Percentiles rank a stretch among this genome's conserved stretches.
Evolutionary conservation across 495 filamentous ascomycete species (phyloP).

Genomic region (Cladorrhinum samala): DNA sequence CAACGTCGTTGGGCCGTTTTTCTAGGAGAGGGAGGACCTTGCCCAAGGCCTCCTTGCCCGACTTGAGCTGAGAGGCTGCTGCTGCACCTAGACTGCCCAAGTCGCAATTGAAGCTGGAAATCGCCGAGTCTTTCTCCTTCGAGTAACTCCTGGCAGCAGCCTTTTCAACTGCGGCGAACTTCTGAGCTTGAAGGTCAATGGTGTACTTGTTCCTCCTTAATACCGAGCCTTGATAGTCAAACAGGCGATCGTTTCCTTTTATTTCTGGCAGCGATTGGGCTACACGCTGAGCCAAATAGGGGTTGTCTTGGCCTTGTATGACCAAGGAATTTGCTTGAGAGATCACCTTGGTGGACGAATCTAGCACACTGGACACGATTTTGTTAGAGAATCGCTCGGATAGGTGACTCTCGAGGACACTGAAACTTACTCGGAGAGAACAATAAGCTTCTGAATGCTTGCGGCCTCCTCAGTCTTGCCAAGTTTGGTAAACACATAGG

Average conservation of each 20-base stretch:
- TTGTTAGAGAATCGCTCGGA: constrained; percentile 18
- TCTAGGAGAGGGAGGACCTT: constrained; percentile 68
- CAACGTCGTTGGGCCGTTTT: constrained; percentile 73
- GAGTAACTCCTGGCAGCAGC: constrained; percentile 57
- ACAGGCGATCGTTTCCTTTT: constrained; percentile 63
- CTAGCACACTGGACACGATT: constrained; percentile 57
- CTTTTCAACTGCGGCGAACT: constrained; percentile 64
- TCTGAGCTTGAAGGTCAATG: constrained; percentile 70
- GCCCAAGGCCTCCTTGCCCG: constrained; percentile 64
- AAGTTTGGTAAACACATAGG: constrained; percentile 67
- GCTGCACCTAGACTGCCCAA: constrained; percentile 77
- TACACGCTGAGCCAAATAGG: constrained; percentile 66
- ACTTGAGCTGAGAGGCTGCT: constrained; percentile 58
- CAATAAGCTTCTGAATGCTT: constrained; percentile 56
- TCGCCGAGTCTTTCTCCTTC: constrained; percentile 42
- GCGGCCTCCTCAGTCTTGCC: constrained; percentile 71
- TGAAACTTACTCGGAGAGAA: constrained; percentile 34
- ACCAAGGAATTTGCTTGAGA: constrained; percentile 73
- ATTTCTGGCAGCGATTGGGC: constrained; percentile 53
- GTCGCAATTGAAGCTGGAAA: constrained; percentile 52
- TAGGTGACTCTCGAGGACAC: neutral
- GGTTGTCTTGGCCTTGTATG: constrained; percentile 58
- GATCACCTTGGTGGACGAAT: constrained; percentile 69
- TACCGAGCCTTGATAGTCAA: constrained; percentile 67
- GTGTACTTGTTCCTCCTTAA: constrained; percentile 63